Base-by-base conservation (phyloP, 129 eudicot genomes). In the Helianthus tuberosus region DNA sequence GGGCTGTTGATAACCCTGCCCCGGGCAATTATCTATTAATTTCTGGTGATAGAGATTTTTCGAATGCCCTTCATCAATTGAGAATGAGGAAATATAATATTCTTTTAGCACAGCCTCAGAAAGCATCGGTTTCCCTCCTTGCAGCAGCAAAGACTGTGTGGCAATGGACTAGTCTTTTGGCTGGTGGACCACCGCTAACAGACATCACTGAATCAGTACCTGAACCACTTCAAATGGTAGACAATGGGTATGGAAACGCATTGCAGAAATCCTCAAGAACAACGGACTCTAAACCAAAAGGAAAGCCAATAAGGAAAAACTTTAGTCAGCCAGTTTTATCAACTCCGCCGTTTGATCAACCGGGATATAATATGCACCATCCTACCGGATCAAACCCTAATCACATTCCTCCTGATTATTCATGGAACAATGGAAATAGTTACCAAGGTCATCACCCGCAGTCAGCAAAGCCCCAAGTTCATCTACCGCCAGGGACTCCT, bases 1-100 rank as follows among this genome's bases (percentile, higher is more conserved):
- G 98, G 98, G 98, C 98, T 0, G 98, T 94, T 43, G 98, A 94
- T 79, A 94, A 94, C 83, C 92, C 96, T 8, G 97, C 98, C 44
- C 98, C 98, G 15, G 88, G 89, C 35, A 94, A 88, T 77, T 94
- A 90, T 81, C 80, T 94, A 50, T 84, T 94, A 67, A 94, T 94
- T 14, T 94, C 98, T 46, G 98, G 98, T n/a, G 98, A 94, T 72
- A 82, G 98, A 66, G 98, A 94, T 71, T 94, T 94, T 76, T 89
- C 98, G 7, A 90, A 94, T 71, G 98, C 98, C 11, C 86, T 94
- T 29, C 98, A 94, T 79, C 98, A 94, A 69, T 71, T 94, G 55
- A 88, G 98, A 25, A 88, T 94, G 97, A 86, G 98, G 60, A 89
- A 92, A 71, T 94, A 94, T 83, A 94, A 94, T 69, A 94, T 94